phyloP scores from a whole-genome alignment of 352 stramenopile genomes.

The Phytophthora aleatoria region DNA sequence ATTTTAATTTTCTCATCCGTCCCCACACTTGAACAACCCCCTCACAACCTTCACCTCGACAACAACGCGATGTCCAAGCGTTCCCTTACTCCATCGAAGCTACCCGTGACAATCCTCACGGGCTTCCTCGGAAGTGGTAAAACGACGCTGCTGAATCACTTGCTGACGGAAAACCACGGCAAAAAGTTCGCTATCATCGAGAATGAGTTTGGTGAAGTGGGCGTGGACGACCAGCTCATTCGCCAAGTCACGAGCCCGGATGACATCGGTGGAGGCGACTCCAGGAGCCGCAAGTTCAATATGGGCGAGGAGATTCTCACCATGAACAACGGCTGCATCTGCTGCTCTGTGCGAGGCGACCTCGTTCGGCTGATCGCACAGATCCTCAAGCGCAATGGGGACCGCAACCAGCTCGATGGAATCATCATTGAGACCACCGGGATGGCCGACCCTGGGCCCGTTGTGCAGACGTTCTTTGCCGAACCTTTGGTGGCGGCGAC shows the following conservation, averaged over 20 bases:
- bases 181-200: slow-evolving; percentile 96
- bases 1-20: slow-evolving; percentile 28
- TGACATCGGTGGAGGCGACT: slow-evolving; percentile 28
- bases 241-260: slow-evolving; percentile 20
- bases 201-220: slow-evolving; percentile 96
- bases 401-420: slow-evolving; percentile 58
- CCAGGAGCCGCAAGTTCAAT: slow-evolving; percentile 49
- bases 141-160: slow-evolving; percentile 95
- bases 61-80: slow-evolving; percentile 40
- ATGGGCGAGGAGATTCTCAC: slow-evolving; percentile 84
- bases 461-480: slow-evolving; percentile 94
- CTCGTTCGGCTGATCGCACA: slow-evolving; percentile 49
- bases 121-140: slow-evolving; percentile 94
- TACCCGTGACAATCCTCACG: slow-evolving; percentile 92
- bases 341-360: slow-evolving; percentile 94
- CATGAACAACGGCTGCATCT: slow-evolving; percentile 97
- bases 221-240: slow-evolving; percentile 92
- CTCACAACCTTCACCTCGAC: slow-evolving; percentile 15
- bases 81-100: slow-evolving; percentile 31
- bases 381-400: slow-evolving; percentile 61
- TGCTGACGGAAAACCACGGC: slow-evolving; percentile 89
- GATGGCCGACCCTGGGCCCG: slow-evolving; percentile 86
- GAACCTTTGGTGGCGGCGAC: slow-evolving; percentile 82
- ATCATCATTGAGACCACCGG: slow-evolving; percentile 92
- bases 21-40: slow-evolving; percentile 8